Evolutionary conservation across 805 yeast species (phyloP).

Genomic region (Blastobotrys mokoenaii): DNA sequence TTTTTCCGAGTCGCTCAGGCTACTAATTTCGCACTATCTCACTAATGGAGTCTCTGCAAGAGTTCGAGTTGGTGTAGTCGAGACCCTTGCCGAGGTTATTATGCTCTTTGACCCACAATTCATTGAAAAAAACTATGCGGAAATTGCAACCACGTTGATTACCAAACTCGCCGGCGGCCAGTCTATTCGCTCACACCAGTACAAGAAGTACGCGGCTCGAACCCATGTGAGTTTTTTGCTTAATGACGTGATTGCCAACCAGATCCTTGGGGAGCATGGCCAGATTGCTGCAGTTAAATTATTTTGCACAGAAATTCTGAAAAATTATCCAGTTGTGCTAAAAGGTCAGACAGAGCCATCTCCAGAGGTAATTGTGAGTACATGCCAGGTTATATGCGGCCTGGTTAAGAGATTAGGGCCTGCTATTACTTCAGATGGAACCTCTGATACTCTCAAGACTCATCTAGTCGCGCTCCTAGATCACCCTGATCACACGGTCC

Average conservation of each 20-base stretch:
- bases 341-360: conserved; percentile 18
- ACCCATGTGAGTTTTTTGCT: conserved; percentile 21
- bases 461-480: conserved; percentile 10
- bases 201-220: conserved; percentile 16
- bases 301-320: conserved; percentile 17
- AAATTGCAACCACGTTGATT: conserved; percentile 17
- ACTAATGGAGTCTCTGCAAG: conserved; percentile 12
- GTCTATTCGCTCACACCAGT: conserved; percentile 9
- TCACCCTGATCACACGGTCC: conserved; percentile 14
- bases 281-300: conserved; percentile 19
- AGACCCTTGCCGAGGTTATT: conserved; percentile 19
- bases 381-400: conserved; percentile 17
- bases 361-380: conserved; percentile 17
- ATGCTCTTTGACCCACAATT: conserved; percentile 10
- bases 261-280: conserved; percentile 26
- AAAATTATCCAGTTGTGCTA: conserved; percentile 18
- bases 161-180: conserved; percentile 14
- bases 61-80: conserved; percentile 20
- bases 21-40: conserved; percentile 16
- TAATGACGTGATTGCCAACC: conserved; percentile 19
- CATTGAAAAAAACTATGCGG: conserved; percentile 17
- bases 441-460: conserved; percentile 9
- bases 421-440: conserved; percentile 17
- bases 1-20: conserved; percentile 17
- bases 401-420: conserved; percentile 24